These are phyloP conservation scores for Asterophora lycoperdoides DNA, from an alignment of 768 basidiomycete genomes.

Conservation along the genomic window DNA sequence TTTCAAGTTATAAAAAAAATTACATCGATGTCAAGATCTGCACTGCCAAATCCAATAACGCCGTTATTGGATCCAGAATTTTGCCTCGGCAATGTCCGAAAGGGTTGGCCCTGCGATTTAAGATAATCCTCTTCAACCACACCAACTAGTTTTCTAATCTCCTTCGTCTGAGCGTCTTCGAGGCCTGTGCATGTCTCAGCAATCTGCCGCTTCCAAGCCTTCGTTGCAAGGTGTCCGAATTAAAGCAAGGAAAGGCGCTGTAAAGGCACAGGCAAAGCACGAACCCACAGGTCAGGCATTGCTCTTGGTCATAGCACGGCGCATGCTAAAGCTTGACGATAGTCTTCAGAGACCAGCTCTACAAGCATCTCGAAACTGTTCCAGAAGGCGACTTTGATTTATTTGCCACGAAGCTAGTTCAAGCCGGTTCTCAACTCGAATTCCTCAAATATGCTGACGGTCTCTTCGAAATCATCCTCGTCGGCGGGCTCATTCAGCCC, in stretches of 20 bases:
- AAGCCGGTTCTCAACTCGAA: conserved; percentile 91
- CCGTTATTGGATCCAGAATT: background rate
- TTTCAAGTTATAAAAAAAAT: too few species aligned
- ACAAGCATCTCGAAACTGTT: conserved; percentile 85
- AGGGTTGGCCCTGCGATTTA: background rate
- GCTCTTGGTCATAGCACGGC: conserved; percentile 11
- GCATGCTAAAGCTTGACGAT: conserved; percentile 11
- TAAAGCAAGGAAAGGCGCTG: conserved; percentile 89
- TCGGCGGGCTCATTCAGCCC: conserved; percentile 94
- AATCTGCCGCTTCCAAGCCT: conserved; percentile 79
- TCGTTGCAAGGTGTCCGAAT: conserved; percentile 90
- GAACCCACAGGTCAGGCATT: conserved; percentile 62
- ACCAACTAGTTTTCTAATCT: conserved; percentile 10
- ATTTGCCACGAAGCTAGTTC: conserved; percentile 78
- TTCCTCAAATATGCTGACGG: conserved; percentile 95
- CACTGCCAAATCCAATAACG: too few species aligned
- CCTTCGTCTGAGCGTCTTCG: conserved; percentile 16
- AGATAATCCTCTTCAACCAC: conserved; percentile 2
- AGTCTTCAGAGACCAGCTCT: conserved; percentile 94
- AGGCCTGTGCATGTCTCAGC: conserved; percentile 82
- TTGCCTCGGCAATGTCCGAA: conserved; percentile 16
- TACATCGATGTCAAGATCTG: background rate
- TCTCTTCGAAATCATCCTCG: conserved; percentile 93
- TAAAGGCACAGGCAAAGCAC: conserved; percentile 92
- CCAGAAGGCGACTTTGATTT: conserved; percentile 77